Evolutionary conservation across 441 rosid species (phyloP).

Genomic region (Euphorbia schlechtendalii): DNA sequence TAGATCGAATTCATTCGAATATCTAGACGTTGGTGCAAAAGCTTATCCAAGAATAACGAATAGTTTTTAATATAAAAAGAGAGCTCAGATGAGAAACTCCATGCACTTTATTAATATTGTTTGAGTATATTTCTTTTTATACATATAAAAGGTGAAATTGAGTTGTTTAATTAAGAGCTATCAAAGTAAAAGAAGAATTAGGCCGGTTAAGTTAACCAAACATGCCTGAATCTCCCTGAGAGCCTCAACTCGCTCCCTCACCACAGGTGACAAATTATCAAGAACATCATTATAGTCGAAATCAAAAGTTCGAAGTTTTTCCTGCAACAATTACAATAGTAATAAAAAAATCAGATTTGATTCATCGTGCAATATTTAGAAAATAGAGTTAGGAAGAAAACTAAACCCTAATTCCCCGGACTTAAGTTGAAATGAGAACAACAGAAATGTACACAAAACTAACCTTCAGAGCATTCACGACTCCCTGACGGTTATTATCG

Average conservation of each 20-base stretch:
- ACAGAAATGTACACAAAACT: constrained; percentile 6
- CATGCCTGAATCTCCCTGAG: constrained; percentile 82
- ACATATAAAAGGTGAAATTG: background rate
- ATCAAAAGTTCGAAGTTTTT: constrained; percentile 66
- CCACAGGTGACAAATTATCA: constrained; percentile 42
- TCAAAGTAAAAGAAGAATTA: background rate
- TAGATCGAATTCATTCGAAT: background rate
- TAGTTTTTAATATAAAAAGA: background rate
- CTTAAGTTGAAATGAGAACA: background rate
- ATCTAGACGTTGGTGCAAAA: background rate
- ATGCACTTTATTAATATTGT: background rate
- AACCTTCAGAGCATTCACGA: constrained; percentile 64
- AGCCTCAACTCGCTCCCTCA: constrained; percentile 74
- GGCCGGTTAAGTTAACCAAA: background rate
- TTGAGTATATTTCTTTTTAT: too few relatives aligned
- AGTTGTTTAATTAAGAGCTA: background rate
- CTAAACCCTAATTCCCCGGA: background rate
- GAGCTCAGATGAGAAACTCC: background rate
- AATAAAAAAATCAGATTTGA: too few relatives aligned
- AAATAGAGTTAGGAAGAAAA: background rate
- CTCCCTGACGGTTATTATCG: constrained; percentile 60
- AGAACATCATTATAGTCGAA: constrained; percentile 65
- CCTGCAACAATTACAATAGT: constrained; percentile 49
- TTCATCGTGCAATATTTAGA: too few relatives aligned
- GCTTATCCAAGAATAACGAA: background rate